phyloP scores from a whole-genome alignment of 192 early-diverging fungal genomes.

The Cetraspora pellucida region DNA sequence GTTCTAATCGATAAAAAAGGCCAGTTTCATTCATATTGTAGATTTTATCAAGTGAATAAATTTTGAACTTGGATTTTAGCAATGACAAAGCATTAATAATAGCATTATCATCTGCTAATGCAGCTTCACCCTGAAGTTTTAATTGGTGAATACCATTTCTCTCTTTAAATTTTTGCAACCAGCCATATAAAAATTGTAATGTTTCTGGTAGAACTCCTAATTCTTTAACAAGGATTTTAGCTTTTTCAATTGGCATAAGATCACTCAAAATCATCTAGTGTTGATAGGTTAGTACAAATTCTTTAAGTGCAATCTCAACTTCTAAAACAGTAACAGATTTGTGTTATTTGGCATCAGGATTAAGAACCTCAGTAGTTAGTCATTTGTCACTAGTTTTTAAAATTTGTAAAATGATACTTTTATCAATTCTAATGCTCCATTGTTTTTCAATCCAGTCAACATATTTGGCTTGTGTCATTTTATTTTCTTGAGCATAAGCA shows the following conservation, averaged over 20 bases:
- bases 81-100: slow-evolving; percentile 4
- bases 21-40: slow-evolving; percentile 32
- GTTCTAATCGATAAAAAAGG: neutral
- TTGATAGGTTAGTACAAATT: slow-evolving; percentile 37
- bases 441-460: slow-evolving; percentile 31
- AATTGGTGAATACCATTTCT: slow-evolving; percentile 36
- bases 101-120: neutral
- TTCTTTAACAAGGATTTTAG: neutral
- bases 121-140: slow-evolving; percentile 26
- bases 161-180: slow-evolving; percentile 42
- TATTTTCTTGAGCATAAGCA: slow-evolving; percentile 23
- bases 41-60: slow-evolving; percentile 22
- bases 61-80: neutral
- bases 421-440: slow-evolving; percentile 8
- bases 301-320: slow-evolving; percentile 21
- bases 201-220: slow-evolving; percentile 29
- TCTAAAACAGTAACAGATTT: slow-evolving; percentile 11
- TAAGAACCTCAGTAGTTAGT: slow-evolving; percentile 5
- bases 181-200: slow-evolving; percentile 10
- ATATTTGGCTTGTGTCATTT: slow-evolving; percentile 23
- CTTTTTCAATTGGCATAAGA: slow-evolving; percentile 30
- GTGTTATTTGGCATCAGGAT: neutral
- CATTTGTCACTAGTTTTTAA: slow-evolving; percentile 23
- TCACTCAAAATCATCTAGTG: slow-evolving; percentile 29
- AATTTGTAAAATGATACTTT: slow-evolving; percentile 4